Conservation (phyloP, 75 land plant species). For the Sequoiadendron giganteum region DNA sequence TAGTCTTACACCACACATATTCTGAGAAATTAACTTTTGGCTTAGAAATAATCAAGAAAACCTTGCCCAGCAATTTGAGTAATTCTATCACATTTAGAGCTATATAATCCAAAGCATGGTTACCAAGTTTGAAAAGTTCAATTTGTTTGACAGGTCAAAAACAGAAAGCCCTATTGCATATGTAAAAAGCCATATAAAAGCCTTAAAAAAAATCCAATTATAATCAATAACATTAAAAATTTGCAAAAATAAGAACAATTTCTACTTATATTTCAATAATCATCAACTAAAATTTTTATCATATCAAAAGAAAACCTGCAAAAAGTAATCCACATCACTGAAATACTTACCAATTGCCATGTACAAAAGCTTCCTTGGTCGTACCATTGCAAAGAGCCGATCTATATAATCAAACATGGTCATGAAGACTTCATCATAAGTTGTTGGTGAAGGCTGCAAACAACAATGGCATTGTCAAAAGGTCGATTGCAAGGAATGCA, state of each 20-base stretch:
- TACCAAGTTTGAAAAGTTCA: too few species aligned
- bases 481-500: not conserved
- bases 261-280: too few species aligned
- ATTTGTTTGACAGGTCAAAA: not conserved
- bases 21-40: not conserved
- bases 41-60: not conserved
- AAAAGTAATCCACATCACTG: not conserved
- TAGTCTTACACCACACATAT: not conserved
- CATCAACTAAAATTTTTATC: not conserved
- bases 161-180: not conserved
- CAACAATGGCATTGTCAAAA: not conserved
- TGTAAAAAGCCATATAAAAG: not conserved
- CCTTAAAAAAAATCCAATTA: not conserved
- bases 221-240: not conserved
- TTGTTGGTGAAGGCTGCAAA: conserved; percentile 80
- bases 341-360: conserved; percentile 86
- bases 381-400: conserved; percentile 68
- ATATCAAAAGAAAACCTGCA: not conserved
- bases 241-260: not conserved
- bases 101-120: not conserved
- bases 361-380: conserved; percentile 84
- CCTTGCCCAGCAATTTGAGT: not conserved
- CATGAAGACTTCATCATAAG: conserved; percentile 80
- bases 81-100: not conserved
- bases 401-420: conserved; percentile 85